phyloP scores from a whole-genome alignment of 805 yeast genomes.

The Hermanozyma aechmeae region DNA sequence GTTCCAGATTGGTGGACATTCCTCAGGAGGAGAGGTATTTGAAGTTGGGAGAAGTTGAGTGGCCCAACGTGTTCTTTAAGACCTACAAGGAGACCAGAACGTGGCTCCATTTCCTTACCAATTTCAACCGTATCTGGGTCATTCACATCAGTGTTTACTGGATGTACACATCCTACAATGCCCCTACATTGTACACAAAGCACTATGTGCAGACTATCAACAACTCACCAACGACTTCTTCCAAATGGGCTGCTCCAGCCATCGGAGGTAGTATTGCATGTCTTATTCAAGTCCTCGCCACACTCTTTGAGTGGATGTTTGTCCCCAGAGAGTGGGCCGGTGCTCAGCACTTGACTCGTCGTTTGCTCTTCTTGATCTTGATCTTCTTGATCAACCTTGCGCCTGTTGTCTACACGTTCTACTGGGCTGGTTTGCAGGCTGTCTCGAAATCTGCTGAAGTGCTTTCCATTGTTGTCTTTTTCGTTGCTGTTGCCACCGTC shows the following conservation, averaged over 20 bases:
- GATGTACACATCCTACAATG: conserved; percentile 91
- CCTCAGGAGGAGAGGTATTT: conserved; percentile 85
- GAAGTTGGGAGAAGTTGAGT: conserved; percentile 83
- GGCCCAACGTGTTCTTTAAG: conserved; percentile 90
- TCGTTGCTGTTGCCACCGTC: conserved; percentile 77
- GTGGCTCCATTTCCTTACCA: conserved; percentile 92
- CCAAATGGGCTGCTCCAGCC: conserved; percentile 88
- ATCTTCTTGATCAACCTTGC: conserved; percentile 69
- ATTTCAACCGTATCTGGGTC: conserved; percentile 97
- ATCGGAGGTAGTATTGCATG: conserved; percentile 87
- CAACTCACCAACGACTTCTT: conserved; percentile 83
- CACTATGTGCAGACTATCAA: conserved; percentile 75
- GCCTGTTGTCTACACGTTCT: conserved; percentile 79
- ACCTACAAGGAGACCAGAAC: conserved; percentile 94
- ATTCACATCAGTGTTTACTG: conserved; percentile 84
- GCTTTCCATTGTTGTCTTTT: conserved; percentile 80
- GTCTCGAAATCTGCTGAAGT: conserved; percentile 65
- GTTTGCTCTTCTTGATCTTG: conserved; percentile 64
- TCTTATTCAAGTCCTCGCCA: conserved; percentile 75
- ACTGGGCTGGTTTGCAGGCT: conserved; percentile 61
- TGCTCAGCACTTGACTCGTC: conserved; percentile 90
- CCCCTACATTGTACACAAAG: conserved; percentile 85
- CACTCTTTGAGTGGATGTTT: conserved; percentile 87
- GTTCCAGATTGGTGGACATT: conserved; percentile 81
- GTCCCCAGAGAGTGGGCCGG: conserved; percentile 99